Conservation (phyloP, 2,329 filamentous ascomycete genomes). For the Dothideomycetidae sp. region DNA sequence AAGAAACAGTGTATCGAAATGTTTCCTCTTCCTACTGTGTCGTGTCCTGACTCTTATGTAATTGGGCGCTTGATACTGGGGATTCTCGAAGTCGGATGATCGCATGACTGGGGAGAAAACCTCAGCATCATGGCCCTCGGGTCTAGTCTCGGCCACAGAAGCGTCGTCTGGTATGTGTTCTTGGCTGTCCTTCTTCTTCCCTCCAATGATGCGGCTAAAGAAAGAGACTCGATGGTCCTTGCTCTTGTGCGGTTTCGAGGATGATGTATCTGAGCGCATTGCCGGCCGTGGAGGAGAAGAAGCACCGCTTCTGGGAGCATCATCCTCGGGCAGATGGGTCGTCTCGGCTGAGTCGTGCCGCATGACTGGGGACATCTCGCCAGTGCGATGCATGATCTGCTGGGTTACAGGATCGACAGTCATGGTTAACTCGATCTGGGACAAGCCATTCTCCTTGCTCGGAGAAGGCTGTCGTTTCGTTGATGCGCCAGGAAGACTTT, state of each 20-base stretch:
- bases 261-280: conserved; percentile 14
- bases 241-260: conserved; percentile 43
- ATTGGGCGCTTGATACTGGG: conserved; percentile 73
- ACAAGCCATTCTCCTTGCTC: conserved; percentile 4
- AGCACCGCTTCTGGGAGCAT: background rate
- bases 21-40: conserved; percentile 59
- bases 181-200: conserved; percentile 45
- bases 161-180: conserved; percentile 34
- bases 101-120: conserved; percentile 67
- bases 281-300: background rate
- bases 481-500: conserved; percentile 8
- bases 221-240: conserved; percentile 67
- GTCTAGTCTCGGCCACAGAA: conserved; percentile 31
- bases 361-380: conserved; percentile 9
- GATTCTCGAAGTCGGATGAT: conserved; percentile 62
- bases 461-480: background rate
- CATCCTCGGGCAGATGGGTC: conserved; percentile 1
- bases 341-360: conserved; percentile 9
- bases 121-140: conserved; percentile 68
- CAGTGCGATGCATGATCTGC: conserved; percentile 48
- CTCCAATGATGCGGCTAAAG: conserved; percentile 68
- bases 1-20: conserved; percentile 79
- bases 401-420: conserved; percentile 16
- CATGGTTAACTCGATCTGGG: conserved; percentile 4
- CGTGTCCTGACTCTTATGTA: conserved; percentile 78